Evolutionary conservation across 2,329 filamentous ascomycete genomes (phyloP).

Genomic region (Trichoderma lentiforme): DNA sequence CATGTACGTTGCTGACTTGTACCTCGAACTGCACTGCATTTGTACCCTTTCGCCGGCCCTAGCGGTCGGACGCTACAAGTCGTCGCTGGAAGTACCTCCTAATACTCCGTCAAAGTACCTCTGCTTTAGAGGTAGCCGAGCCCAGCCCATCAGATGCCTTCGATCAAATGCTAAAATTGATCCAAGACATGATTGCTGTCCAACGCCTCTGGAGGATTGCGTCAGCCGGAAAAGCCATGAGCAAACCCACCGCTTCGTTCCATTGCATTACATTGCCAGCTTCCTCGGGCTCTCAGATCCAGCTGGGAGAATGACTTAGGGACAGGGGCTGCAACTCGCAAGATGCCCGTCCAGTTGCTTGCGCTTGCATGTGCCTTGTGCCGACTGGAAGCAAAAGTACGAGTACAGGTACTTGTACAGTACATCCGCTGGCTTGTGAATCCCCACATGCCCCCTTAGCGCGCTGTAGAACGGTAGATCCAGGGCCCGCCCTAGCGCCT

Average conservation of each 20-base stretch:
- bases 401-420: not conserved
- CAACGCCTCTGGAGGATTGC: not conserved
- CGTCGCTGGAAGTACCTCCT: not conserved
- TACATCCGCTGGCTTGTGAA: constrained; percentile 9
- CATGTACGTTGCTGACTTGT: not conserved
- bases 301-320: not conserved
- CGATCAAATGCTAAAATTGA: not conserved
- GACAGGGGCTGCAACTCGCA: not conserved
- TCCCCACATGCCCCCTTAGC: constrained; percentile 14
- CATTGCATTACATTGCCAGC: not conserved
- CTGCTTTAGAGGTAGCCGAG: not conserved
- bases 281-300: not conserved
- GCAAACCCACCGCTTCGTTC: not conserved
- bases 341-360: not conserved
- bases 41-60: not conserved
- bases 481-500: constrained; percentile 20
- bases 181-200: not conserved
- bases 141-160: not conserved
- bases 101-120: constrained; percentile 3
- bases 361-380: not conserved
- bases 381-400: not conserved
- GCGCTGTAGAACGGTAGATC: constrained; percentile 20
- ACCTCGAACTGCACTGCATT: not conserved
- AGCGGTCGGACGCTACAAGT: not conserved
- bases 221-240: not conserved